Base-by-base conservation (phyloP, 768 basidiomycete species). In the Pholiota molesta region DNA sequence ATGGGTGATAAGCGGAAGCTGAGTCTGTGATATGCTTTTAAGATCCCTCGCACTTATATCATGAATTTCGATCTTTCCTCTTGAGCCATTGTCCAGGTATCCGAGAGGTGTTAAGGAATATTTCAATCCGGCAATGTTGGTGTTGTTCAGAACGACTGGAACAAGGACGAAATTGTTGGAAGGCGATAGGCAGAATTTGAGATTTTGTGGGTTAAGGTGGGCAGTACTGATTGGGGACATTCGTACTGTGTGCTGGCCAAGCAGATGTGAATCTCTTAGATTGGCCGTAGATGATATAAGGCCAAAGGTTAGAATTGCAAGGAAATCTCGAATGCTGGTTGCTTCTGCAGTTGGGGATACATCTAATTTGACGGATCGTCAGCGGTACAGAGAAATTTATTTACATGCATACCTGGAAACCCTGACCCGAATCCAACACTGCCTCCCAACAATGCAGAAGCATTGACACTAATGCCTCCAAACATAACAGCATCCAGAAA, bases 171-270 rank as follows among this genome's bases (percentile, higher is more conserved):
- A 77, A 56, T 81, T 79, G 7, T 77, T 74, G 10, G 79, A 75
- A 19, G 79, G 71, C 1, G 89, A 79, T 19, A 96, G 79, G 68
- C 94, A 97, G 72, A 89, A 95, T 3, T 86, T 86, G 55, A 86
- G 80, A 14, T 76, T 80, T 61, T 89, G 80, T 11, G 93, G 94
- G 67, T 97, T 96, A 47, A 99, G 79, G 21, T 90, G 88, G 4
- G 95, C 96, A 2, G 95, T 97, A 72, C 95, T 94, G 68, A 94
- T 94, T 10, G 95, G 95, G 0, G 94, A 93, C 84, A 96, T 89
- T 65, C 91, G 87, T 55, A 99, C 90, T 0, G 94, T 95, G 70
- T 96, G 94, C 73, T 95, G 90, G 35, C 96, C 96, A 33, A 88
- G 83, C 8, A 93, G 77, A 70, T 92, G 88, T 4, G 77, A 72